A percentile compares a stretch with the other conserved stretches of the same genome.
phyloP scores from a whole-genome alignment of 305 asterid genomes.

The Ajuga reptans region DNA sequence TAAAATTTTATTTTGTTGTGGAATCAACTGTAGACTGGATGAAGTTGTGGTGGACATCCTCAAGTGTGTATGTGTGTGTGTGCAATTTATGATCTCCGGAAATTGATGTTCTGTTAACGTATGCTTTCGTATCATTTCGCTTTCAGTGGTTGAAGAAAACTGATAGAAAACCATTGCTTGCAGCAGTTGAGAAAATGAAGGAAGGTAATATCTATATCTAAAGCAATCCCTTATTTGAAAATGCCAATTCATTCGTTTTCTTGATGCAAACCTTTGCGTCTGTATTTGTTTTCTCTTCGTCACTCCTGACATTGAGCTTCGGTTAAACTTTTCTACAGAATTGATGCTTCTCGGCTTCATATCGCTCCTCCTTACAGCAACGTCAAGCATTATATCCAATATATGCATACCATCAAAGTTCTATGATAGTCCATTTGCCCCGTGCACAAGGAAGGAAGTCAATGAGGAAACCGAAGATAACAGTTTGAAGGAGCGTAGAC shows the following conservation, averaged over 20 bases:
- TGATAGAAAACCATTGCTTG: constrained; percentile 65
- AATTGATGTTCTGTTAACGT: constrained; percentile 6
- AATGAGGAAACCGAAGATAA: constrained; percentile 44
- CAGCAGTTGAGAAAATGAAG: constrained; percentile 77
- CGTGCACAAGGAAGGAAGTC: constrained; percentile 62
- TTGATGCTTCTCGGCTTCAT: constrained; percentile 68
- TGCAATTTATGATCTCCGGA: background rate
- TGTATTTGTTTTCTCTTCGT: background rate
- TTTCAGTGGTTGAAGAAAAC: constrained; percentile 87
- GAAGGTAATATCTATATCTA: constrained; percentile 33
- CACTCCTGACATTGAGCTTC: constrained; percentile 1
- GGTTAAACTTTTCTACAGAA: constrained; percentile 28
- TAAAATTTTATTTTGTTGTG: background rate
- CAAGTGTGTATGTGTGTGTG: background rate
- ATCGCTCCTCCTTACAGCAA: constrained; percentile 59
- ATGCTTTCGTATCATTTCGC: constrained; percentile 20
- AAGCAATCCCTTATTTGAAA: background rate
- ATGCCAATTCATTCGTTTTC: background rate
- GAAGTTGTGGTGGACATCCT: background rate
- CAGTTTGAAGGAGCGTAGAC: constrained; percentile 43
- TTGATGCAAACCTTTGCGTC: background rate
- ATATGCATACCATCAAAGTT: constrained; percentile 53
- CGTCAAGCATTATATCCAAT: constrained; percentile 45
- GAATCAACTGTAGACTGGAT: background rate
- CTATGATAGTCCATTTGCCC: constrained; percentile 58